Base-by-base conservation (phyloP, 2,329 filamentous ascomycete genomes). In the Allantophomopsis cytisporea region DNA sequence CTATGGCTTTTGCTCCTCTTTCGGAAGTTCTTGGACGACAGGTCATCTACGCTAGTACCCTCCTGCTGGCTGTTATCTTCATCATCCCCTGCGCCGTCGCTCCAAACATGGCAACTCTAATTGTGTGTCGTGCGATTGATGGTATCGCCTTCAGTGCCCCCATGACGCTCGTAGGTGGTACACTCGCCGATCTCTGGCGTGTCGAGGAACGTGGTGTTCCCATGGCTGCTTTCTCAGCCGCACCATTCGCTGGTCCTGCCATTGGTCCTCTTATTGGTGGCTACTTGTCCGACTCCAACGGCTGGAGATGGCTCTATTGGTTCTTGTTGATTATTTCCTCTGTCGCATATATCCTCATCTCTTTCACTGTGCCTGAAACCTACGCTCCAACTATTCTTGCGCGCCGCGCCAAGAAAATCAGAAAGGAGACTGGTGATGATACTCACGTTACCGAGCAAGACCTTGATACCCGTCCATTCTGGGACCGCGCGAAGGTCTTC, bases 221-320 rank as follows among this genome's bases (percentile, higher is more conserved):
- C 14, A 91, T 93, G 84, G 84, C 84, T 3, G 81, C 82, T 13
- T 93, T 91, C 57, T 81, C 74, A 11, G 83, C 84, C 2, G 84
- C 84, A 1, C 85, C 85, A 0, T 91, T 91, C 54, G 69, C 89
- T 35, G 85, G 85, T 0, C 85, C 85, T 37, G 83, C 82, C 2
- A 78, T 83, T 47, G 81, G 81, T 44, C 81, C 82, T 7, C 68
- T 94, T 1, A 70, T 80, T 6, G 87, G 86, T 47, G 86, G 84
- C 10, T 93, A 77, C 54, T 65, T 91, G 2, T 69, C 71, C 7
- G 80, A 87, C 48, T 72, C 71, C 1, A 60, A 66, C 0, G 80
- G 80, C 31, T 91, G 85, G 85, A 65, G 84, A 47, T 91, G 83
- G 83, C 65, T 91, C 0, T 91, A 91, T 63, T 89, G 83, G 80